These are phyloP conservation scores for Lasiodiplodia sp. DNA, from an alignment of 2,329 filamentous ascomycete genomes.

Conservation along the genomic window DNA sequence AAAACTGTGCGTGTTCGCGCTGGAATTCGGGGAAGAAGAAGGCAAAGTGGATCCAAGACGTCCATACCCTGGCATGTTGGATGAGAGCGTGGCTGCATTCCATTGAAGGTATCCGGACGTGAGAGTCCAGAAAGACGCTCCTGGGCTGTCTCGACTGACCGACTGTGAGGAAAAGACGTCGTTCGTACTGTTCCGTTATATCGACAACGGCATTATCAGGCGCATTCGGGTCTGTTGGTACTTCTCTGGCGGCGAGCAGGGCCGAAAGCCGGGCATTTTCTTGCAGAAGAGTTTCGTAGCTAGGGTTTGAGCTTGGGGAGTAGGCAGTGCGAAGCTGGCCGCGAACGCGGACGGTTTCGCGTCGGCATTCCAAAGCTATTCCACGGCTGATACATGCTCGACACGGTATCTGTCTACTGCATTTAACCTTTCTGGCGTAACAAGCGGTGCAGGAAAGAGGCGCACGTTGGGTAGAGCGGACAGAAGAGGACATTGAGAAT, in stretches of 20 bases:
- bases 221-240: neutral
- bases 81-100: conserved; percentile 30
- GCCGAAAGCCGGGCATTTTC: conserved; percentile 32
- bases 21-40: conserved; percentile 33
- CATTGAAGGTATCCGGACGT: conserved; percentile 28
- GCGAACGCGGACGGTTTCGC: conserved; percentile 32
- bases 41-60: conserved; percentile 33
- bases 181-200: conserved; percentile 33
- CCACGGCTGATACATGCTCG: conserved; percentile 32
- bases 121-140: conserved; percentile 23
- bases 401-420: conserved; percentile 32
- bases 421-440: conserved; percentile 32
- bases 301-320: conserved; percentile 27
- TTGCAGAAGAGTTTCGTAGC: conserved; percentile 30
- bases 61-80: conserved; percentile 31
- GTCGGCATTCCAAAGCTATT: conserved; percentile 30
- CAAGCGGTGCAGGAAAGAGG: conserved; percentile 33
- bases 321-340: conserved; percentile 32
- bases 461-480: conserved; percentile 30
- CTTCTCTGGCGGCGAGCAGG: conserved; percentile 25
- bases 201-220: conserved; percentile 16
- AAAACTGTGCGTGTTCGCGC: conserved; percentile 29
- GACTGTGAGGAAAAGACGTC: conserved; percentile 29
- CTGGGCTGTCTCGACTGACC: conserved; percentile 23
- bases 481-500: neutral